Evolutionary conservation across 2,329 filamentous ascomycete species (phyloP).

Genomic region (Triangularia verruculosa): DNA sequence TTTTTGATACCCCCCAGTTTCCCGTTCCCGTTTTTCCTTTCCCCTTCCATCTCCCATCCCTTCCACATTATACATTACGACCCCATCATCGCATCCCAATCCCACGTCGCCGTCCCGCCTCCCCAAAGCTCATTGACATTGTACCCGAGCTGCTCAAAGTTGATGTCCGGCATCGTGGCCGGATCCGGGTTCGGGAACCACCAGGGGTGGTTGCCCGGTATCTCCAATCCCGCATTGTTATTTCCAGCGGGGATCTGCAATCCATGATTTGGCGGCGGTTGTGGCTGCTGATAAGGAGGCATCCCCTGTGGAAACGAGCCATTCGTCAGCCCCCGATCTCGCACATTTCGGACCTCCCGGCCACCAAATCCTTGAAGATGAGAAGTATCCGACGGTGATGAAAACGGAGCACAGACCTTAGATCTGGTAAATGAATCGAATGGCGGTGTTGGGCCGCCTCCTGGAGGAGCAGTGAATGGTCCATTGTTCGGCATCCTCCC

Average conservation of each 20-base stretch:
- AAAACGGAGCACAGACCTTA: not conserved
- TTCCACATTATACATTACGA: conserved; percentile 1
- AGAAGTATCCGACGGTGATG: not conserved
- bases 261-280: not conserved
- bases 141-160: conserved; percentile 50
- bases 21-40: no score
- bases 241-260: not conserved
- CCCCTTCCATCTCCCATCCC: not conserved
- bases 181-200: conserved; percentile 32
- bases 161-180: conserved; percentile 43
- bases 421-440: not conserved
- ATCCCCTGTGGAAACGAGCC: not conserved
- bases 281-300: not conserved
- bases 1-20: not conserved
- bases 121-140: conserved; percentile 57
- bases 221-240: conserved; percentile 20
- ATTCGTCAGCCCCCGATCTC: not conserved
- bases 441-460: not conserved
- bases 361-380: not conserved
- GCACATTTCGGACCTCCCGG: not conserved
- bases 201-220: conserved; percentile 29
- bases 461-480: not conserved
- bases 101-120: conserved; percentile 33
- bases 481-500: not conserved
- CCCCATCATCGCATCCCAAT: conserved; percentile 25